These are phyloP conservation scores for Agrocybe chaxingu DNA, from an alignment of 768 basidiomycete species.

Conservation along the genomic window DNA sequence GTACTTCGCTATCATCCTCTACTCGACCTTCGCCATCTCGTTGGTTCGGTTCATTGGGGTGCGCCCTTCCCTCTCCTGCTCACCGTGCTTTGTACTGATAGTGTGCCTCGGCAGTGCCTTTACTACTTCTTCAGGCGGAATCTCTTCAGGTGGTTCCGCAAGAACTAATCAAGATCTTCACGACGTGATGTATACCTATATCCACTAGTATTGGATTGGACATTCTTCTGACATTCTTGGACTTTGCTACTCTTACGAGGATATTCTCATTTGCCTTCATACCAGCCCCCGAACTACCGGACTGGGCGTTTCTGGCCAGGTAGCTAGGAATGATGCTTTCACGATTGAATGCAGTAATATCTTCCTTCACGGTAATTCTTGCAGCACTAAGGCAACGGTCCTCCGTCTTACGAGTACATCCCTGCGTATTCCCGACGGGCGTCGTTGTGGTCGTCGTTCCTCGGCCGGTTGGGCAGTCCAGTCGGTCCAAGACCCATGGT, in stretches of 20 bases:
- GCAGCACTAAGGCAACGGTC: background rate
- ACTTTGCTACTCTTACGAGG: background rate
- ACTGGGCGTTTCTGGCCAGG: too few species aligned
- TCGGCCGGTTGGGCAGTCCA: background rate
- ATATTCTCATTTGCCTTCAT: too few species aligned
- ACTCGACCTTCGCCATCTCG: slow-evolving; percentile 73
- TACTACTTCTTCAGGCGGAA: slow-evolving; percentile 83
- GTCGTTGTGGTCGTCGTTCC: slow-evolving; percentile 1
- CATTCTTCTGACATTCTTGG: background rate
- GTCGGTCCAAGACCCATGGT: background rate
- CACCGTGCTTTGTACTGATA: background rate
- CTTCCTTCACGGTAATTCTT: too few species aligned
- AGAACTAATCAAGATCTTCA: slow-evolving; percentile 42
- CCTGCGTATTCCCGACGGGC: slow-evolving; percentile 34
- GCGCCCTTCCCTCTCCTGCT: slow-evolving; percentile 25
- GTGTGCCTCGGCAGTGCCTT: slow-evolving; percentile 51
- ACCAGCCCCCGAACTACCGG: too few species aligned
- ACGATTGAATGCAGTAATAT: too few species aligned
- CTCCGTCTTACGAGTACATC: slow-evolving; percentile 53
- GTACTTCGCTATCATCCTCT: slow-evolving; percentile 79
- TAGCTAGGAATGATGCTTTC: too few species aligned
- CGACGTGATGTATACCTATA: background rate
- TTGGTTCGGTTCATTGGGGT: slow-evolving; percentile 75
- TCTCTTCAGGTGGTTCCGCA: slow-evolving; percentile 78
- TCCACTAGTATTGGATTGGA: background rate